Base-by-base conservation (phyloP, 2,329 filamentous ascomycete species). In the Talaromyces islandicus region DNA sequence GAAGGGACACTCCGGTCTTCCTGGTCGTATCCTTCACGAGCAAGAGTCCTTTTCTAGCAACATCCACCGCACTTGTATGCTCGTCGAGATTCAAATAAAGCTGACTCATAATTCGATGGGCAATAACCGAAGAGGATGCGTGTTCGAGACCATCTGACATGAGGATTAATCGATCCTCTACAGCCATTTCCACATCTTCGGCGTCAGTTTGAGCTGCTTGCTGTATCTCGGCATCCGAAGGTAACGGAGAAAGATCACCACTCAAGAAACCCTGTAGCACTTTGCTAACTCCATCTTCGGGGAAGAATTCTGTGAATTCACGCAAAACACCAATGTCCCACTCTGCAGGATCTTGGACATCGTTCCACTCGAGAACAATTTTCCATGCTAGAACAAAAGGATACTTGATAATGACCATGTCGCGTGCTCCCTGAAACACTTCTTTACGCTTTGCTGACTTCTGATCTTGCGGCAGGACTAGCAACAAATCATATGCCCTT, bases 331-430 rank as follows among this genome's bases (percentile, higher is more conserved):
- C 85, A 50, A 85, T 83, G 69, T 97, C 92, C 79, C 91, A 89
- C 27, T 91, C 85, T n/a, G 82, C 79, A 54, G 94, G 83, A 53
- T 85, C 84, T 66, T 90, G 86, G 48, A 86, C 79, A 72, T 97
- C 92, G 66, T 89, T 85, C 90, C 93, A 97, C 70, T 97, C 91
- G 61, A 99, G 81, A 30, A 89, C 84, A 62, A 97, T 88, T 67
- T 91, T 88, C 95, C 95, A 99, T 0, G 94, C 94, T 17, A 95
- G 81, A 64, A 88, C 85, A 75, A 88, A 96, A 0, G 91, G 90
- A 67, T 97, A 92, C 67, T 93, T 92, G 71, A 99, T 94, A 62
- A 96, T 90, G 62, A 99, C 93, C 90, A 99, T 96, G 63, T 93
- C 94, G 64, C 88, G 86, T 0, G 93, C 92, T 57, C 94, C 79